A percentile compares a stretch with the other conserved stretches of the same genome.
Conservation (phyloP, 176 grass and related monocot genomes). For the Raddia distichophylla region DNA sequence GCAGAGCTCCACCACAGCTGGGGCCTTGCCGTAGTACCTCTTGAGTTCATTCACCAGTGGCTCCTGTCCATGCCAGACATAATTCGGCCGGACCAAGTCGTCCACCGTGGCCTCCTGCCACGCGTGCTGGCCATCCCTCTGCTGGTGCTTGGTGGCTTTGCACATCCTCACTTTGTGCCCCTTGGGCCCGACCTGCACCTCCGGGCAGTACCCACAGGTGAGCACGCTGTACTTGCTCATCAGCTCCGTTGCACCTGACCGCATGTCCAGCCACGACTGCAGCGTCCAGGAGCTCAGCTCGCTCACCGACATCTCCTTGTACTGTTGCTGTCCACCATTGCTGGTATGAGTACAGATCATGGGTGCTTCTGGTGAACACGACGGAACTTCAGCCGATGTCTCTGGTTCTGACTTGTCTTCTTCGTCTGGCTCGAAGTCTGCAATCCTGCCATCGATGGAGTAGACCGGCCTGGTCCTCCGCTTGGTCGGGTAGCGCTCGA, state of each 20-base stretch:
- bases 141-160: constrained; percentile 71
- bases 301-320: neutral
- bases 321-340: neutral
- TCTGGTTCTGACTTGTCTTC: neutral
- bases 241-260: constrained; percentile 48
- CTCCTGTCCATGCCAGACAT: constrained; percentile 59
- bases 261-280: constrained; percentile 57
- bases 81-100: constrained; percentile 61
- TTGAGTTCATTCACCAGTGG: constrained; percentile 61
- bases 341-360: neutral
- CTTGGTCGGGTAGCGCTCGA: constrained; percentile 60
- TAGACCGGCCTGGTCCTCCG: constrained; percentile 61
- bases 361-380: neutral
- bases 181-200: constrained; percentile 77
- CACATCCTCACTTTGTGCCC: constrained; percentile 81
- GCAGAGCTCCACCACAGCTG: constrained; percentile 61
- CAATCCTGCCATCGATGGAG: constrained; percentile 69
- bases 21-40: constrained; percentile 82
- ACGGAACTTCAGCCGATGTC: neutral
- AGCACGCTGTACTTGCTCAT: constrained; percentile 62
- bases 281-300: constrained; percentile 52
- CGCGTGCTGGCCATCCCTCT: constrained; percentile 62
- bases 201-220: constrained; percentile 77
- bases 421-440: constrained; percentile 59
- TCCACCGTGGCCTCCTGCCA: constrained; percentile 77